Conservation (phyloP, 1,139 yeast species). For the Protomyces inouyei region DNA sequence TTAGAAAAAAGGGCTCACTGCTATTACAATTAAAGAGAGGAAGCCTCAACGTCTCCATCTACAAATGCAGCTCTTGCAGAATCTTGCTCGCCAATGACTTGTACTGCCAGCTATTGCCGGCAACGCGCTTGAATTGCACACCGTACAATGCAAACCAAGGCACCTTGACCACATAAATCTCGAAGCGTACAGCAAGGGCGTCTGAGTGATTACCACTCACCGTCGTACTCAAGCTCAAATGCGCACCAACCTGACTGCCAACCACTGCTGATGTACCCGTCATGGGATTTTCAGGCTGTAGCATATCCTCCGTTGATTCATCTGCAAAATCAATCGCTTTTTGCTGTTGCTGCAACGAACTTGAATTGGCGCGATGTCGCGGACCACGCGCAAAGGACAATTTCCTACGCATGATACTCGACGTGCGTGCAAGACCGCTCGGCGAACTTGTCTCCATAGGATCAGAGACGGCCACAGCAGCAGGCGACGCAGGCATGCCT, state of each 20-base stretch:
- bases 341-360: background rate
- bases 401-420: constrained; percentile 10
- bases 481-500: background rate
- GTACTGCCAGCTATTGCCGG: constrained; percentile 80
- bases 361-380: constrained; percentile 5
- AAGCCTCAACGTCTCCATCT: background rate
- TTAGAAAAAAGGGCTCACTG: background rate
- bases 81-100: constrained; percentile 28
- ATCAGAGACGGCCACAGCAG: background rate
- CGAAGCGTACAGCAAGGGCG: constrained; percentile 67
- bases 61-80: constrained; percentile 24
- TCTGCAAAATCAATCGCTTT: background rate
- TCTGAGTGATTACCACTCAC: constrained; percentile 4
- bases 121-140: constrained; percentile 86
- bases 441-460: constrained; percentile 3
- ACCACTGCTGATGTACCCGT: background rate
- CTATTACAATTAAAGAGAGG: background rate
- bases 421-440: constrained; percentile 5
- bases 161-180: constrained; percentile 86
- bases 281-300: background rate
- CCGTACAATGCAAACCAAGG: constrained; percentile 89
- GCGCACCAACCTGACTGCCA: background rate
- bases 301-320: constrained; percentile 17
- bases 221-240: background rate
- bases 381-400: constrained; percentile 24